Conservation (phyloP, 805 yeast genomes). For the Scheffersomyces coipomensis region DNA sequence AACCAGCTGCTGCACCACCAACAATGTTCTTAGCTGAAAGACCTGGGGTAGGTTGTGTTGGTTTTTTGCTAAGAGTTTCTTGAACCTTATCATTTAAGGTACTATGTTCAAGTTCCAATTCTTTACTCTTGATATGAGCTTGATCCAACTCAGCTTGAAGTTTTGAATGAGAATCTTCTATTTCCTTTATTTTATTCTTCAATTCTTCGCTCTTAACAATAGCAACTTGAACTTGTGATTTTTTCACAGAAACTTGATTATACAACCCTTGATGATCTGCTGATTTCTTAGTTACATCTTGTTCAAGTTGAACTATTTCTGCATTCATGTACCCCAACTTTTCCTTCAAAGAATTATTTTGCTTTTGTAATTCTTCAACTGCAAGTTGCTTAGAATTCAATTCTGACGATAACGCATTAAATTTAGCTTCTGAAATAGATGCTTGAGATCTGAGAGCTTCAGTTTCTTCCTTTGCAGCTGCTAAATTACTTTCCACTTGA, state of each 20-base stretch:
- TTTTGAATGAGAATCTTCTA: slow-evolving; percentile 19
- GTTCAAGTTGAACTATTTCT: slow-evolving; percentile 58
- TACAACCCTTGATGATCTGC: slow-evolving; percentile 59
- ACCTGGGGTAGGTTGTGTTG: slow-evolving; percentile 10
- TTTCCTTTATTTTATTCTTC: slow-evolving; percentile 24
- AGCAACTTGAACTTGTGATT: slow-evolving; percentile 68
- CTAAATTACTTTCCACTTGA: slow-evolving; percentile 63
- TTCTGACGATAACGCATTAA: slow-evolving; percentile 66
- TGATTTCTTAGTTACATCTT: slow-evolving; percentile 51
- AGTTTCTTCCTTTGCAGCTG: slow-evolving; percentile 61
- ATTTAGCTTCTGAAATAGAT: slow-evolving; percentile 74
- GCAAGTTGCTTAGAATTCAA: slow-evolving; percentile 58
- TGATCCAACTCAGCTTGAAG: slow-evolving; percentile 20
- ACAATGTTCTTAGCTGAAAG: slow-evolving; percentile 17
- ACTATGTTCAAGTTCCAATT: slow-evolving; percentile 13
- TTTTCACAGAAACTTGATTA: slow-evolving; percentile 62
- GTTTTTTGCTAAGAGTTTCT: slow-evolving; percentile 9
- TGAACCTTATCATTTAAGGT: slow-evolving; percentile 6
- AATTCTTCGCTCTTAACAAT: slow-evolving; percentile 47
- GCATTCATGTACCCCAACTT: slow-evolving; percentile 65
- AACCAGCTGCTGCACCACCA: slow-evolving; percentile 17
- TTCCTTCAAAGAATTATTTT: slow-evolving; percentile 65
- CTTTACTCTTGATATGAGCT: slow-evolving; percentile 13
- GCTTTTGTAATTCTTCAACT: slow-evolving; percentile 66
- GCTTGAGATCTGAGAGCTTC: slow-evolving; percentile 70